Evolutionary conservation across 2,329 filamentous ascomycete genomes (phyloP).

Genomic region (Plectosphaerella cucumerina): DNA sequence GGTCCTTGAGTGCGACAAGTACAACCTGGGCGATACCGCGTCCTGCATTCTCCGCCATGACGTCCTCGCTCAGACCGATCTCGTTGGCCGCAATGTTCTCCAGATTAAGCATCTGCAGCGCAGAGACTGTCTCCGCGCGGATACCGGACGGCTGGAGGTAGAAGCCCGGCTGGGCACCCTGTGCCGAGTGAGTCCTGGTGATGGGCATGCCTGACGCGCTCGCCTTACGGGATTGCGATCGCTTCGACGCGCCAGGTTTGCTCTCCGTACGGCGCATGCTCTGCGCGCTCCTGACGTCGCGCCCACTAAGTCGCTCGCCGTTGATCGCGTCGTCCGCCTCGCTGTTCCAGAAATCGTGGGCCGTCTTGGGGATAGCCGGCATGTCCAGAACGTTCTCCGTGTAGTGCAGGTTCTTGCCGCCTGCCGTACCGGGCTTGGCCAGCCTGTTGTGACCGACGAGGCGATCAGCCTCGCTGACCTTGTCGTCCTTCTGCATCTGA

Average conservation of each 20-base stretch:
- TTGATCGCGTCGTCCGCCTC: conserved; percentile 62
- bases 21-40: conserved; percentile 84
- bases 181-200: conserved; percentile 44
- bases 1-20: conserved; percentile 62
- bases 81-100: conserved; percentile 89
- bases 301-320: conserved; percentile 42
- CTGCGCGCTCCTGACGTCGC: conserved; percentile 47
- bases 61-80: conserved; percentile 79
- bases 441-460: conserved; percentile 82
- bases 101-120: conserved; percentile 85
- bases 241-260: conserved; percentile 42
- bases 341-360: conserved; percentile 65
- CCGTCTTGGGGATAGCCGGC: conserved; percentile 32
- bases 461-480: conserved; percentile 83
- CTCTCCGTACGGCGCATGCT: conserved; percentile 47
- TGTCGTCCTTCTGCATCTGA: conserved; percentile 85
- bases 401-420: conserved; percentile 87
- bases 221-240: conserved; percentile 55
- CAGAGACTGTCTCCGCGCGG: conserved; percentile 58
- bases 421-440: conserved; percentile 64
- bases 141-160: conserved; percentile 52
- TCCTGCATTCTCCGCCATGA: conserved; percentile 89
- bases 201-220: conserved; percentile 38
- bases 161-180: conserved; percentile 36
- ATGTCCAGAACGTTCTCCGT: conserved; percentile 85